Base-by-base conservation (phyloP, 768 basidiomycete genomes). In the Lactarius akahatsu region DNA sequence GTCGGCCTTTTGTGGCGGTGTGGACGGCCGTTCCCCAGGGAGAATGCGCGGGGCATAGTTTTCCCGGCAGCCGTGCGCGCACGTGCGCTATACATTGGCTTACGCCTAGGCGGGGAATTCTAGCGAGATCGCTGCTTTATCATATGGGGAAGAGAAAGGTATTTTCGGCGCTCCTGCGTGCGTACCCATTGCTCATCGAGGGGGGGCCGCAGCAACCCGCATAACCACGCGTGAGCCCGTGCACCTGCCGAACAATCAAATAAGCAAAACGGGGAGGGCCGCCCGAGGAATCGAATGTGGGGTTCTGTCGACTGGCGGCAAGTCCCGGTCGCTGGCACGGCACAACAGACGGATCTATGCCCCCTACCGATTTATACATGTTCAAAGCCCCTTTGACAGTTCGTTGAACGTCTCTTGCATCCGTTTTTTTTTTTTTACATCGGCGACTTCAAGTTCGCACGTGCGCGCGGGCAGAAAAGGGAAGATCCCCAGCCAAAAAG, bases 301-400 rank as follows among this genome's bases (percentile, higher is more conserved):
- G 47, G 13, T 11, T 43, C 20, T 7, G 32, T 9, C 11, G 18
- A n/a, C n/a, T 47, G 10, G 50, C 26, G 50, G 50, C 50, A 28
- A 52, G 50, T 52, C 26, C 26, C 50, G 50, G 47, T 50, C 47
- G 47, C n/a, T 47, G n/a, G 45, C 45, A 23, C n/a, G 45, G 10
- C 45, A 11, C 13, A 28, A 26, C 50, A 15, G 50, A 52, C 47
- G 50, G 50, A 26, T 52, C 11, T 13, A 26, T 52, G 26, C 50
- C 23, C 26, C 50, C 13, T 26, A 38, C 50, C 50, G 50, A 52
- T 52, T 50, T 15, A 52, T 47, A 47, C n/a, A 26, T 23, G 47
- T 23, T 52, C 50, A 52, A 52, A 52, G 26, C 26, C 20, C 47
- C 23, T 50, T 50, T 52, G 50, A 52, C 50, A 52, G 50, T n/a